Conservation (phyloP, 768 basidiomycete genomes). For the Lactarius psammicola region DNA sequence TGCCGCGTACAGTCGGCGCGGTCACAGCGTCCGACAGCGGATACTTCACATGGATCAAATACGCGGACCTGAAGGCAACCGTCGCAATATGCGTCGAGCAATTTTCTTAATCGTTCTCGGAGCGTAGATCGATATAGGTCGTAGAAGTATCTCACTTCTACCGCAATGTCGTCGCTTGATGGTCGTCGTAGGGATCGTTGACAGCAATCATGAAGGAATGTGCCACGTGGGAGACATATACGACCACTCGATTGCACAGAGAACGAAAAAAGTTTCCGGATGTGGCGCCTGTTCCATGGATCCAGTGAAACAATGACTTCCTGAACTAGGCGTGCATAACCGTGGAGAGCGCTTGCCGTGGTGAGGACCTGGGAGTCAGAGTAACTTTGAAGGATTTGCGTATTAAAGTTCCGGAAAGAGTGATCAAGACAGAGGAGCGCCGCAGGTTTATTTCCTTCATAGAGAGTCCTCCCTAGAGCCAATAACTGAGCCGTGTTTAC, state of each 20-base stretch:
- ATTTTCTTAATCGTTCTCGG: slow-evolving; percentile 10
- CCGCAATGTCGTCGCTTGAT: neutral
- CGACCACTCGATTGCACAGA: slow-evolving; percentile 5
- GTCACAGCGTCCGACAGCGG: slow-evolving; percentile 15
- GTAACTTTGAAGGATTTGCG: neutral
- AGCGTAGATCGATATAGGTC: slow-evolving; percentile 5
- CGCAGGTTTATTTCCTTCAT: slow-evolving; percentile 8
- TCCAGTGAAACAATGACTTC: neutral
- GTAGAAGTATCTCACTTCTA: slow-evolving; percentile 12
- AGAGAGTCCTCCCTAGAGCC: neutral
- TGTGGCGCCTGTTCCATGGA: neutral
- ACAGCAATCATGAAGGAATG: slow-evolving; percentile 6
- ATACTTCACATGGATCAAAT: slow-evolving; percentile 22
- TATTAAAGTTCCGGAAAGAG: slow-evolving; percentile 1
- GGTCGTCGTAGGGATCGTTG: neutral
- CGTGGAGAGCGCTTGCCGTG: slow-evolving; percentile 1
- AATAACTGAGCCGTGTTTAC: neutral
- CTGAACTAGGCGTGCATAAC: slow-evolving; percentile 11
- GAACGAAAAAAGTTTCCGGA: slow-evolving; percentile 21
- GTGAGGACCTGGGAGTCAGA: slow-evolving; percentile 1
- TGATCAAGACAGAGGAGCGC: slow-evolving; percentile 27
- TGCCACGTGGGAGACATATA: slow-evolving; percentile 13
- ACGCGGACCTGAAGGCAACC: slow-evolving; percentile 7
- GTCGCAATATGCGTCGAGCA: slow-evolving; percentile 12
- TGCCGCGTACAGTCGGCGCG: slow-evolving; percentile 8